phyloP scores from a whole-genome alignment of 1,139 yeast species.

The Sugiyamaella neomexicana region DNA sequence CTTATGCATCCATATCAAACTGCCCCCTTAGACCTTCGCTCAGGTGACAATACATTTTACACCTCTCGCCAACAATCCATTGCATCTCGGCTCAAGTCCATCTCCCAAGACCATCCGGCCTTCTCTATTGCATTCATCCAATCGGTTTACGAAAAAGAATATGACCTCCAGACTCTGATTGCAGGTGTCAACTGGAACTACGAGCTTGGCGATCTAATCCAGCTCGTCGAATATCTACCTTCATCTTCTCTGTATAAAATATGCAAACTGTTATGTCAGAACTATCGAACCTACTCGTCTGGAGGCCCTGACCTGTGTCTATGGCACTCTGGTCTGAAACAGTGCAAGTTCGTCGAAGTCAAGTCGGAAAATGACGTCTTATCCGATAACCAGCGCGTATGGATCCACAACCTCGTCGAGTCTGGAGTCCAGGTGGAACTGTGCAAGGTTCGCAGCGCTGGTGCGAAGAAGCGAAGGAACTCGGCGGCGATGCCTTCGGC shows the following conservation, averaged over 20 bases:
- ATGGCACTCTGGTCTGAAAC: slow-evolving; percentile 32
- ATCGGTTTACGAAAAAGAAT: slow-evolving; percentile 19
- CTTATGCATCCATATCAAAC: slow-evolving; percentile 41
- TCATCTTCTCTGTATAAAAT: slow-evolving; percentile 29
- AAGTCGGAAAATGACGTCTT: slow-evolving; percentile 43
- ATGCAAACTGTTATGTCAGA: slow-evolving; percentile 33
- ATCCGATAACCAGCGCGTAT: slow-evolving; percentile 42
- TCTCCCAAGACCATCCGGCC: slow-evolving; percentile 16
- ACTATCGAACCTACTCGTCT: slow-evolving; percentile 36
- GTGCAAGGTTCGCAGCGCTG: slow-evolving; percentile 34
- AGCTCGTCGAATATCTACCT: slow-evolving; percentile 37
- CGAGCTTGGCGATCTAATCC: slow-evolving; percentile 31
- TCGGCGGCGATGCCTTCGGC: slow-evolving; percentile 7
- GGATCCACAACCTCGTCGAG: slow-evolving; percentile 40
- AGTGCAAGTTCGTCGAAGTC: slow-evolving; percentile 39
- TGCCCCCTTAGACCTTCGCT: slow-evolving; percentile 38
- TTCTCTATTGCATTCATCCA: slow-evolving; percentile 17
- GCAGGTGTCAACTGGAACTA: slow-evolving; percentile 40
- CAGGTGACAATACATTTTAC: slow-evolving; percentile 26
- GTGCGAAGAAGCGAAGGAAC: slow-evolving; percentile 14
- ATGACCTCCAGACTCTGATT: slow-evolving; percentile 28
- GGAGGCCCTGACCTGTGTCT: slow-evolving; percentile 45
- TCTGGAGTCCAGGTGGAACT: slow-evolving; percentile 40
- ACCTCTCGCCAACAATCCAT: slow-evolving; percentile 26
- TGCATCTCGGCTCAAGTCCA: slow-evolving; percentile 24